Conservation (phyloP, 257 asterid genomes). For the Solanum tacnaense region DNA sequence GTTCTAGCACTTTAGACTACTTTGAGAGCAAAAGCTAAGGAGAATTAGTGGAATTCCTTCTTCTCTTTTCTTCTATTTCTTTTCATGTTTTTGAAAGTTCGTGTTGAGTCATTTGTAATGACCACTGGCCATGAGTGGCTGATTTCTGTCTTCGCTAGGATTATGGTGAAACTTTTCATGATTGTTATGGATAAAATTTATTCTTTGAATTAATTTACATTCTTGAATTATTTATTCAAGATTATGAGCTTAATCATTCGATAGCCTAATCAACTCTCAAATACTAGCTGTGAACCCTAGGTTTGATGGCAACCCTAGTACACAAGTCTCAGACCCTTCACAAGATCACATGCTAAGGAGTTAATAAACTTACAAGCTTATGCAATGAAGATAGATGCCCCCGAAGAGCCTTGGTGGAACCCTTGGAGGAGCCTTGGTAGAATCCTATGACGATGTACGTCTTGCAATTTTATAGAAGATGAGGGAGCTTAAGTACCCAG, state of each 20-base stretch:
- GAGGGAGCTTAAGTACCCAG: neutral
- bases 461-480: neutral
- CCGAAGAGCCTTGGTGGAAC: neutral
- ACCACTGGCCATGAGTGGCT: neutral
- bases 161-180: neutral
- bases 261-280: neutral
- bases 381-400: neutral
- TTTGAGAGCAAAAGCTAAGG: neutral
- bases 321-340: neutral
- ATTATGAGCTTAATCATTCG: neutral
- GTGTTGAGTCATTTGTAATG: neutral
- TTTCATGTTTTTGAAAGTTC: neutral
- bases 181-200: neutral
- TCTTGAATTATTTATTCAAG: neutral
- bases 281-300: neutral
- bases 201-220: neutral
- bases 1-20: neutral
- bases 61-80: neutral
- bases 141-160: neutral
- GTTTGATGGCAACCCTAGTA: neutral
- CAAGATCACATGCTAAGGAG: neutral
- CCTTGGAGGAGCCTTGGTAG: neutral
- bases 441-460: neutral
- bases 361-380: neutral
- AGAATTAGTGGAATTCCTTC: neutral